Percentiles rank a stretch among this genome's conserved stretches.
Evolutionary conservation across 2,329 filamentous ascomycete species (phyloP).

Genomic region (Fusarium pseudograminearum): DNA sequence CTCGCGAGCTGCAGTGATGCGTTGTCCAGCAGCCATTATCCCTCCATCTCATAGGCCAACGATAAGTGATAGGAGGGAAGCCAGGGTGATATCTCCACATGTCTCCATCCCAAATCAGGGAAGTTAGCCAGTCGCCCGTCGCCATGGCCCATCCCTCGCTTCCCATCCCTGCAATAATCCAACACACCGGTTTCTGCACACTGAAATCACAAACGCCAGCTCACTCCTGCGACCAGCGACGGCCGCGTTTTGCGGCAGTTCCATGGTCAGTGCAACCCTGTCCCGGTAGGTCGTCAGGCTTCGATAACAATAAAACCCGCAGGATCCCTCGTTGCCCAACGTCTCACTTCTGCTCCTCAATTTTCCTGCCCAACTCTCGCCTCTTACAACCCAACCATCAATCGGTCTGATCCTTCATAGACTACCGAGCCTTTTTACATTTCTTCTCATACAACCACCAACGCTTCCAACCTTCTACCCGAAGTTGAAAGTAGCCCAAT

Average conservation of each 20-base stretch:
- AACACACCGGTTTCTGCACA: slow-evolving; percentile 45
- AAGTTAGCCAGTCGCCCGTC: slow-evolving; percentile 53
- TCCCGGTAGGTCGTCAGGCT: slow-evolving; percentile 46
- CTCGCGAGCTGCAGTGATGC: slow-evolving; percentile 56
- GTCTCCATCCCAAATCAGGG: slow-evolving; percentile 55
- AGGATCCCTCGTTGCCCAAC: slow-evolving; percentile 60
- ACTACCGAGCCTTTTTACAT: slow-evolving; percentile 40
- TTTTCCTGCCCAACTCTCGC: slow-evolving; percentile 52
- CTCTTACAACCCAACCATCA: slow-evolving; percentile 55
- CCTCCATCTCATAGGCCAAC: slow-evolving; percentile 54
- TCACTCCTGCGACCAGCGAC: slow-evolving; percentile 62
- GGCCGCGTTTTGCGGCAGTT: slow-evolving; percentile 50
- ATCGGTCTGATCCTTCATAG: slow-evolving; percentile 44
- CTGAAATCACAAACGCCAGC: slow-evolving; percentile 57
- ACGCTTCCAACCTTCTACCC: slow-evolving; percentile 39
- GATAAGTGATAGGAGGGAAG: slow-evolving; percentile 59
- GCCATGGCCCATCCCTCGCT: slow-evolving; percentile 45
- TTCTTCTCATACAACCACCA: slow-evolving; percentile 36
- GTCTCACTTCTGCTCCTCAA: slow-evolving; percentile 47
- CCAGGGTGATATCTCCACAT: slow-evolving; percentile 53
- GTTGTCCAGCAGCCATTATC: slow-evolving; percentile 61
- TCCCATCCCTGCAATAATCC: slow-evolving; percentile 49
- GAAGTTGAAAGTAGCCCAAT: slow-evolving; percentile 43
- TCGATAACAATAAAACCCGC: slow-evolving; percentile 62
- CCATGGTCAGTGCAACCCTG: slow-evolving; percentile 47